Evolutionary conservation across 495 filamentous ascomycete genomes (phyloP), one percentile per base, ranked within the genome.

Genomic region (Penicillium paradoxum): DNA sequence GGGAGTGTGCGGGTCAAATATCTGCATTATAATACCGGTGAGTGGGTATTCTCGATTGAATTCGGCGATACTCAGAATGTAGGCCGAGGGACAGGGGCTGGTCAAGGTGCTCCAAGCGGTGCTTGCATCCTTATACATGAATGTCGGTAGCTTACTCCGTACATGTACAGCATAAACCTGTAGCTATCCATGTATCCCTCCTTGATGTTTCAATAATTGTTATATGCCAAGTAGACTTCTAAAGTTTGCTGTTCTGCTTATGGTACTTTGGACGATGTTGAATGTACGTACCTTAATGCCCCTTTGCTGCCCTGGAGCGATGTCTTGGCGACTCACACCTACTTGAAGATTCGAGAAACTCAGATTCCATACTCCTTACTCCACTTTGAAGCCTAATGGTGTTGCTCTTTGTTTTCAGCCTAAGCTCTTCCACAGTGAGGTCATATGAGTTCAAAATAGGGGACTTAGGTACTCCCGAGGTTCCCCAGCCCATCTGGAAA

Each of bases 1-100:
- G 85, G 2, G 82, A n/a, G 90, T 17, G 76, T 87, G 14, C 78
- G 87, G 63, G 83, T 88, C 32, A 84, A 79, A 58, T 73, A 88
- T 72, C 77, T 85, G 65, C 85, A 89, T 72, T 90, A 90, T 70
- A 91, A 90, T 61, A 88, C 82, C 6, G 69, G 84, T 84, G 59
- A 77, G 79, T 75, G 44, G 49, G 22, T 49, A 15, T 11, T 41
- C 17, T 52, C 34, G 30, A 45, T 51, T 45, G 18, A 30, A 27
- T 48, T 51, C 11, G 6, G 9, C 18, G 45, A 24, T 46, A 39
- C 51, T 64, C 22, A 65, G 45, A 36, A 50, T 56, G 81, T 82
- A 77, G 68, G 73, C 78, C 4, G 83, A 87, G 58, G 71, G 85
- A 18, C 63, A 72, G 30, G 71, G 65, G 44, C 72, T 82, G 44